Evolutionary conservation across 768 basidiomycete genomes (phyloP).

Genomic region (Phylloporus scabripes): DNA sequence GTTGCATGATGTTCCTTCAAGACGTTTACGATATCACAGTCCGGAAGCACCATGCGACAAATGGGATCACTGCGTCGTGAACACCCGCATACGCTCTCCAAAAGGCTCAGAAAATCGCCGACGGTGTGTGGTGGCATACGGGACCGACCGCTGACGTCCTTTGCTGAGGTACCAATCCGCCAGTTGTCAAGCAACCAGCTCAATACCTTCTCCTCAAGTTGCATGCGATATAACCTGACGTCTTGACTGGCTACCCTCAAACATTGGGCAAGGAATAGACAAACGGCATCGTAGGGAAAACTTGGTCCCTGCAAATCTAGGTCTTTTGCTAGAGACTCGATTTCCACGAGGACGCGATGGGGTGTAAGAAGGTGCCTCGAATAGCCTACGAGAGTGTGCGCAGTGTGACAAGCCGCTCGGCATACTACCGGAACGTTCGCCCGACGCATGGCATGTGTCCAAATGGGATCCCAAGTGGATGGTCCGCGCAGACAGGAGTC

Average conservation of each 20-base stretch:
- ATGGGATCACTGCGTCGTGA: conserved; percentile 41
- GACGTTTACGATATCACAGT: conserved; percentile 57
- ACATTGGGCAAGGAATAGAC: conserved; percentile 68
- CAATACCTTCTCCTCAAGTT: conserved; percentile 81
- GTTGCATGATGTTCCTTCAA: conserved; percentile 55
- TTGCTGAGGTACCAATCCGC: conserved; percentile 41
- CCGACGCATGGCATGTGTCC: conserved; percentile 78
- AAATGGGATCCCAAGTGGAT: conserved; percentile 72
- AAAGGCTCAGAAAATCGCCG: conserved; percentile 55
- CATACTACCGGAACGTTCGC: conserved; percentile 61
- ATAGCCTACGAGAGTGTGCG: conserved; percentile 47
- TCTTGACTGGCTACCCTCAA: conserved; percentile 74
- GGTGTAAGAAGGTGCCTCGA: conserved; percentile 43
- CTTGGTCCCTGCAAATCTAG: conserved; percentile 88
- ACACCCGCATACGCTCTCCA: conserved; percentile 61
- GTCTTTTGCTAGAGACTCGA: conserved; percentile 75
- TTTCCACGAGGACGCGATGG: conserved; percentile 59
- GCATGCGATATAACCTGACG: conserved; percentile 75
- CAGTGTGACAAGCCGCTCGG: conserved; percentile 74
- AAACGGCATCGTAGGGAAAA: conserved; percentile 86
- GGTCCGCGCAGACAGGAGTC: conserved; percentile 10
- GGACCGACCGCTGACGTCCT: conserved; percentile 31
- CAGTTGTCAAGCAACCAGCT: conserved; percentile 78
- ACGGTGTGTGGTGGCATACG: conserved; percentile 50
- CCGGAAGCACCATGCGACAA: conserved; percentile 57